These are phyloP conservation scores for Zalerion maritima DNA, from an alignment of 495 filamentous ascomycete species.

Conservation along the genomic window DNA sequence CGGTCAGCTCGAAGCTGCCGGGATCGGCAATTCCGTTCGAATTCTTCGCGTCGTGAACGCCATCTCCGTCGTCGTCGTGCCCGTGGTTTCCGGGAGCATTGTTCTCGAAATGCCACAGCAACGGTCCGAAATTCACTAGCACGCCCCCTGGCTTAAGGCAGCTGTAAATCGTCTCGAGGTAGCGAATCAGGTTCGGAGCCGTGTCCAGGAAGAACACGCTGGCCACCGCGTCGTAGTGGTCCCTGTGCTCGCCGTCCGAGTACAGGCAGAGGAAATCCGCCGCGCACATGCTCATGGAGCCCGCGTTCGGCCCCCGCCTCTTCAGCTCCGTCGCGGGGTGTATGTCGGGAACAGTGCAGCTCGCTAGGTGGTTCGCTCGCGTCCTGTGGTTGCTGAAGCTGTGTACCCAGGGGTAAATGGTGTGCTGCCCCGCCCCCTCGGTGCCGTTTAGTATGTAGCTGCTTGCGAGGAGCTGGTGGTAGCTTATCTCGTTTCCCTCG, in stretches of 20 bases:
- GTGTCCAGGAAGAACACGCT: slow-evolving; percentile 96
- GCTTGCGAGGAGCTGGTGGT: slow-evolving; percentile 78
- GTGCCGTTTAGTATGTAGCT: slow-evolving; percentile 68
- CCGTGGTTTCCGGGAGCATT: slow-evolving; percentile 29
- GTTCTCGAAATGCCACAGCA: slow-evolving; percentile 79
- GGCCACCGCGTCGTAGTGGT: slow-evolving; percentile 63
- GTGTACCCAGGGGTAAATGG: slow-evolving; percentile 66
- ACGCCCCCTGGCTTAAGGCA: slow-evolving; percentile 67
- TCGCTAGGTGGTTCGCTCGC: slow-evolving; percentile 54
- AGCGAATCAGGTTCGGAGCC: slow-evolving; percentile 78
- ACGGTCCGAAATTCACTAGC: slow-evolving; percentile 79
- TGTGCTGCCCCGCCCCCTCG: slow-evolving; percentile 33
- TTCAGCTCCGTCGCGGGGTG: slow-evolving; percentile 47
- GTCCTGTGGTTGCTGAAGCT: slow-evolving; percentile 65
- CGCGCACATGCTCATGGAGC: slow-evolving; percentile 72
- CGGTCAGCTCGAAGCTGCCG: slow-evolving; percentile 71
- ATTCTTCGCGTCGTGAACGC: slow-evolving; percentile 26
- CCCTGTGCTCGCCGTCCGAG: slow-evolving; percentile 37
- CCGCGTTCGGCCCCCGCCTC: slow-evolving; percentile 19
- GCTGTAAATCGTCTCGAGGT: slow-evolving; percentile 66
- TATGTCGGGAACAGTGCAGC: slow-evolving; percentile 60
- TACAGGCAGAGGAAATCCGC: slow-evolving; percentile 77
- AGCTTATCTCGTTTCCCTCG: slow-evolving; percentile 93
- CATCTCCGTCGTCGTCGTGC: slow-evolving; percentile 27
- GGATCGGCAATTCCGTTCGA: slow-evolving; percentile 54